phyloP scores from a whole-genome alignment of 495 filamentous ascomycete genomes.

The Neurospora sp. region DNA sequence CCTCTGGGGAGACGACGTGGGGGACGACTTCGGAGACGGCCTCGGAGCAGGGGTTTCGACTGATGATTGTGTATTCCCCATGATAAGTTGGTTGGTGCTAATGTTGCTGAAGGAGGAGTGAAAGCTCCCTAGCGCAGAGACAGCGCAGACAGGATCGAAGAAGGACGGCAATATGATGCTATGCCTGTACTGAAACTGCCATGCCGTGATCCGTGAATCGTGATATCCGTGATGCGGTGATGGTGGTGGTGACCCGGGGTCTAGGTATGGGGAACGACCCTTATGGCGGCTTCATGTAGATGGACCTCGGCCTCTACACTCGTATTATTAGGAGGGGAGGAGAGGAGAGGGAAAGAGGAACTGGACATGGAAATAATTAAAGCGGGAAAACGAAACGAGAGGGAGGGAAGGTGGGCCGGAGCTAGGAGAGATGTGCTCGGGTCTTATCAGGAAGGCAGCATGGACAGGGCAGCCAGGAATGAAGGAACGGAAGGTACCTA shows the following conservation, averaged over 20 bases:
- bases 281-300: conserved; percentile 15
- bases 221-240: neutral
- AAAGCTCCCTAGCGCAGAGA: conserved; percentile 1
- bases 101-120: conserved; percentile 5
- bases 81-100: conserved; percentile 11
- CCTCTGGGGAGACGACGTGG: conserved; percentile 21
- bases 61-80: conserved; percentile 38
- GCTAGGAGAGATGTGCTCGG: neutral
- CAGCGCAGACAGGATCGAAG: neutral
- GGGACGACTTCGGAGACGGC: conserved; percentile 7
- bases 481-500: neutral
- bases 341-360: conserved; percentile 1
- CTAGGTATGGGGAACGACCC: conserved; percentile 9
- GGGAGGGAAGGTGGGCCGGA: neutral
- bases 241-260: conserved; percentile 7
- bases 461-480: neutral
- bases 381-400: neutral
- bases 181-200: conserved; percentile 31
- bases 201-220: conserved; percentile 23
- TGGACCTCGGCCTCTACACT: conserved; percentile 9
- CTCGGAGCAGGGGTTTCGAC: conserved; percentile 25
- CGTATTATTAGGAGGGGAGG: neutral
- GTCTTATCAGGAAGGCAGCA: neutral
- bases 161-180: conserved; percentile 22
- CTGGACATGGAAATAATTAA: conserved; percentile 1